Percentiles rank a stretch among this genome's conserved stretches.
Evolutionary conservation across 345 rosid genomes (phyloP).

Genomic region (Aegle marmelos): DNA sequence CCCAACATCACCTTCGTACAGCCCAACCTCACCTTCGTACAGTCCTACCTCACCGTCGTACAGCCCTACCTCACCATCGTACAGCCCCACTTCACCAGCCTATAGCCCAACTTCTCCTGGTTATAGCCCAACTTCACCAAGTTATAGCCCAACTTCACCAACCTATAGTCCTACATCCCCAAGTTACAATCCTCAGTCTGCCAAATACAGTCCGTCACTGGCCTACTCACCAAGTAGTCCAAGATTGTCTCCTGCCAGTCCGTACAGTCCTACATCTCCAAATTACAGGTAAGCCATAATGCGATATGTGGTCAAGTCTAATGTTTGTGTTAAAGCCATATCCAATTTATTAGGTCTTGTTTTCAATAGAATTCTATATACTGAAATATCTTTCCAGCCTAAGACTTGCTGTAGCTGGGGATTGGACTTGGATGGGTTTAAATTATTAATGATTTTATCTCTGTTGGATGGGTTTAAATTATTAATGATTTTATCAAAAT

Average conservation of each 20-base stretch:
- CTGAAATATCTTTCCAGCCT: no score
- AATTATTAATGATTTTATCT: background rate
- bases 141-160: slow-evolving; percentile 78
- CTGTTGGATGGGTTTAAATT: background rate
- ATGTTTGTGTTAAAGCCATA: background rate
- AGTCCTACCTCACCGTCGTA: no score
- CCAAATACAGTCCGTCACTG: no score
- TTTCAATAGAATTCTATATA: background rate
- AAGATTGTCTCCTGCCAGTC: slow-evolving; percentile 16
- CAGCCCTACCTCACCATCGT: no score
- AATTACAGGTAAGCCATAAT: slow-evolving; percentile 59
- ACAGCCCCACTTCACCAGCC: no score
- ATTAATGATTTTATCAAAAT: background rate
- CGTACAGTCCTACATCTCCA: slow-evolving; percentile 96
- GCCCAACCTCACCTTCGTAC: no score
- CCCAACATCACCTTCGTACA: no score
- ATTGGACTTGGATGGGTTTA: background rate
- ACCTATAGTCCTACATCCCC: slow-evolving; percentile 60
- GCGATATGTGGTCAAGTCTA: background rate
- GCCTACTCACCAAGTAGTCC: no score
- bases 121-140: slow-evolving; percentile 44
- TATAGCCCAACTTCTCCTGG: no score
- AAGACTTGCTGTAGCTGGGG: no score
- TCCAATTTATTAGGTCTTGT: background rate
- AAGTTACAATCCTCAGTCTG: no score